Evolutionary conservation across 352 stramenopile genomes (phyloP).

Genomic region (Phytopythium vexans): DNA sequence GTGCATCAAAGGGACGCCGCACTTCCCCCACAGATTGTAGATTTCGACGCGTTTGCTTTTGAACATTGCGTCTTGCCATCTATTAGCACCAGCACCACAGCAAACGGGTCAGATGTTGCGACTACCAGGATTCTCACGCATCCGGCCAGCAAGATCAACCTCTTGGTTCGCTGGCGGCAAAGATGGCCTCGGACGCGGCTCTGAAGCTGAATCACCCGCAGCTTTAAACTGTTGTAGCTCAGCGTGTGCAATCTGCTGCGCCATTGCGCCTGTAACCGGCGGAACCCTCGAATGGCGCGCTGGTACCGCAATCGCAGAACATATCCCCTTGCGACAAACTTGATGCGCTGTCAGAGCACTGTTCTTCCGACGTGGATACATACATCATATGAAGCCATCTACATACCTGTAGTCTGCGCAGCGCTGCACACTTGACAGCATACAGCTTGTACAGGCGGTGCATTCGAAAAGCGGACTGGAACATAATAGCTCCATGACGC

Average conservation of each 20-base stretch:
- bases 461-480: constrained; percentile 45
- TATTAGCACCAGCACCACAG: constrained; percentile 7
- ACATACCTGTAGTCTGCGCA: constrained; percentile 26
- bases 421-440: constrained; percentile 17
- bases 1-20: constrained; percentile 62
- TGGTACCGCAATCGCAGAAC: constrained; percentile 42
- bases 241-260: constrained; percentile 59
- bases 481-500: constrained; percentile 30
- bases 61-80: constrained; percentile 65
- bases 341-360: too few relatives aligned
- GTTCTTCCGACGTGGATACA: too few relatives aligned
- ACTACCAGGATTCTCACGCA: not conserved
- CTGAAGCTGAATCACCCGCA: constrained; percentile 60
- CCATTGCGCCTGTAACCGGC: constrained; percentile 63
- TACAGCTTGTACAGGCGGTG: constrained; percentile 22
- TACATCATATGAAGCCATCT: too few relatives aligned
- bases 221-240: constrained; percentile 59
- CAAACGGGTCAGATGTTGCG: not conserved
- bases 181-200: constrained; percentile 56
- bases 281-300: constrained; percentile 42
- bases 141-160: constrained; percentile 13
- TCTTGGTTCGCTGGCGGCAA: constrained; percentile 55
- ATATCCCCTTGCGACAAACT: constrained; percentile 52
- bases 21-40: constrained; percentile 69
- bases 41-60: constrained; percentile 47